Percentiles rank a stretch among this genome's conserved stretches.
Evolutionary conservation across 192 early-diverging fungal genomes (phyloP).

Genomic region (Dissophora globulifera): DNA sequence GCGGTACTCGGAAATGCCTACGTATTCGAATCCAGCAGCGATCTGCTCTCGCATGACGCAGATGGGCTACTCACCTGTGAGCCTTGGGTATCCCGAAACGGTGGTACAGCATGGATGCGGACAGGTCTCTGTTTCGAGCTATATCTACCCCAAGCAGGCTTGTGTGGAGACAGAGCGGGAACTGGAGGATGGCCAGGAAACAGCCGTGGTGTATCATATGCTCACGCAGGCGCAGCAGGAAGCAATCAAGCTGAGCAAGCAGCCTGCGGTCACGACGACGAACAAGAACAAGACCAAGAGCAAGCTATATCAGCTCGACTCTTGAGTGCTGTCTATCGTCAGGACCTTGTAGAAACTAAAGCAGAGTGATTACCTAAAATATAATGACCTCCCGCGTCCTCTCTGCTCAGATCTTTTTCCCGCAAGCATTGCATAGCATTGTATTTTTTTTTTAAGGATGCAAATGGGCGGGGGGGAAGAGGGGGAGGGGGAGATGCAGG

Average conservation of each 20-base stretch:
- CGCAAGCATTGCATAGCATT: too few species aligned
- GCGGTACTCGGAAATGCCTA: slow-evolving; percentile 44
- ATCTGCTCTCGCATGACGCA: slow-evolving; percentile 44
- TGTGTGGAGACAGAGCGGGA: slow-evolving; percentile 50
- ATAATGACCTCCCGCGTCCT: too few species aligned
- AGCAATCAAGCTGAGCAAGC: slow-evolving; percentile 44
- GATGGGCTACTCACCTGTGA: slow-evolving; percentile 43
- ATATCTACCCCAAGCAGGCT: slow-evolving; percentile 52
- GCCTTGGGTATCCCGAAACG: slow-evolving; percentile 43
- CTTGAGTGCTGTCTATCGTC: too few species aligned
- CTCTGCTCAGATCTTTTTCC: too few species aligned
- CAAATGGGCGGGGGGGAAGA: too few species aligned
- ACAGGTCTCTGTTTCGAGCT: slow-evolving; percentile 34
- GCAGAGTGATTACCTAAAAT: too few species aligned
- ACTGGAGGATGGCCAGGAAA: slow-evolving; percentile 38
- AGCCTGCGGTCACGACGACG: slow-evolving; percentile 6
- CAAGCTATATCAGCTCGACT: slow-evolving; percentile 29
- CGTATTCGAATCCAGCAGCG: slow-evolving; percentile 33
- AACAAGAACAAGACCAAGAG: slow-evolving; percentile 12
- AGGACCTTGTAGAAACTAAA: too few species aligned
- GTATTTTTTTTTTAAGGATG: too few species aligned
- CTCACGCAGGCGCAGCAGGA: slow-evolving; percentile 48
- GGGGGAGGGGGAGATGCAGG: too few species aligned
- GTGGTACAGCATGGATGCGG: slow-evolving; percentile 47
- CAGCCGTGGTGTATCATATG: slow-evolving; percentile 40